Evolutionary conservation across 176 grass and related monocot species (phyloP).

Genomic region (Triticum monococcum): DNA sequence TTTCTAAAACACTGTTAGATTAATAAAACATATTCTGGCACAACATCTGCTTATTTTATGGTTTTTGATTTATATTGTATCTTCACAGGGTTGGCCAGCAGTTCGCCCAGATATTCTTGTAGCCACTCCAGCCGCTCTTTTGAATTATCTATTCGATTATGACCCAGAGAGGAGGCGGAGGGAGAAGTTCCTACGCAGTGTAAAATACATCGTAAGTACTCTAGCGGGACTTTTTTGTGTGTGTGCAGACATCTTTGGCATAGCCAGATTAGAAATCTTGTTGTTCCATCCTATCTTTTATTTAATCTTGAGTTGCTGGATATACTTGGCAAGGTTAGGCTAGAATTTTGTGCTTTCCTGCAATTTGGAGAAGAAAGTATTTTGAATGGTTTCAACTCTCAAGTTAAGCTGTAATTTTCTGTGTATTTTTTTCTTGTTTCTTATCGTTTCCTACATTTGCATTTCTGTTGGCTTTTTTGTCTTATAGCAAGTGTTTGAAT

Average conservation of each 20-base stretch:
- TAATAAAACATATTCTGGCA: constrained; percentile 32
- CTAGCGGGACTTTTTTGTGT: background rate
- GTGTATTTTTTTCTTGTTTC: constrained; percentile 17
- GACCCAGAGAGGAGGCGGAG: constrained; percentile 76
- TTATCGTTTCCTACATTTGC: constrained; percentile 16
- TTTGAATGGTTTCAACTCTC: background rate
- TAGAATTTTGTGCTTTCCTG: background rate
- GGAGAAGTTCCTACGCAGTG: constrained; percentile 58
- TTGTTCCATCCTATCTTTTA: constrained; percentile 1
- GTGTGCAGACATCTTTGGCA: background rate
- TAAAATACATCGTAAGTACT: constrained; percentile 84
- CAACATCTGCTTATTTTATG: background rate
- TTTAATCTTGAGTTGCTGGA: constrained; percentile 4
- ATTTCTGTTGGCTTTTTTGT: background rate
- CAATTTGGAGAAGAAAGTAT: constrained; percentile 4
- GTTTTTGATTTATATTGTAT: constrained; percentile 23
- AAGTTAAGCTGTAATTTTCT: background rate
- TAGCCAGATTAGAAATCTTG: background rate
- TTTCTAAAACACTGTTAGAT: constrained; percentile 8
- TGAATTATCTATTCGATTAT: constrained; percentile 91
- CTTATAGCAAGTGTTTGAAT: constrained; percentile 8
- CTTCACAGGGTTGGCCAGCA: constrained; percentile 75
- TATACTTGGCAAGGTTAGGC: background rate
- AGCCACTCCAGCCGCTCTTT: constrained; percentile 86
- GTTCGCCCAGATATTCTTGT: constrained; percentile 83